phyloP scores from a whole-genome alignment of 2,329 filamentous ascomycete species.

The Orbilia oligospora region DNA sequence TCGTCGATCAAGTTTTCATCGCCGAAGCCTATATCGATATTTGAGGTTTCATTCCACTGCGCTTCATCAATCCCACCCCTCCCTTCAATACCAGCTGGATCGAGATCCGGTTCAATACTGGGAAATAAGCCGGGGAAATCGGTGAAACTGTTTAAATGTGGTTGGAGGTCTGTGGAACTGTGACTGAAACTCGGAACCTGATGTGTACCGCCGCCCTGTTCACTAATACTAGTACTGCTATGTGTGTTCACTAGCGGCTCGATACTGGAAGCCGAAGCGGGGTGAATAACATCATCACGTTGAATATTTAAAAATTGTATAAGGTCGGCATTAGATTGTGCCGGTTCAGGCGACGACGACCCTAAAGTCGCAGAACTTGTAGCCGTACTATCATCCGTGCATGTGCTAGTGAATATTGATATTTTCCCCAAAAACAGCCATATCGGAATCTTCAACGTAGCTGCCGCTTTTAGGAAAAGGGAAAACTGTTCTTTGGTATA shows the following conservation, averaged over 20 bases:
- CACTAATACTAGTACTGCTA: background rate
- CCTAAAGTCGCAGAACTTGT: constrained; percentile 1
- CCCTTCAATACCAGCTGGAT: background rate
- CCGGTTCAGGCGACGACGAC: background rate
- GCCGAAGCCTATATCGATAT: constrained; percentile 6
- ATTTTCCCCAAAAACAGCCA: background rate
- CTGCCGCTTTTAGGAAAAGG: constrained; percentile 2
- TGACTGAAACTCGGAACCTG: background rate
- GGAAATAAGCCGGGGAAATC: background rate
- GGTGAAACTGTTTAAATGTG: background rate
- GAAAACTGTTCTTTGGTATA: constrained; percentile 3
- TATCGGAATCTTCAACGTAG: background rate
- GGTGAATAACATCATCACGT: background rate
- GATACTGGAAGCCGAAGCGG: background rate
- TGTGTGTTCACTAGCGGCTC: background rate
- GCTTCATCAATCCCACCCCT: background rate
- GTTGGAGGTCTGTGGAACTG: background rate
- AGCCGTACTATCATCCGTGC: background rate
- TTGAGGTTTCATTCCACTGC: background rate
- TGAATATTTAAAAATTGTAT: background rate
- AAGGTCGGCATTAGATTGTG: background rate
- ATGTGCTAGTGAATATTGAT: constrained; percentile 1
- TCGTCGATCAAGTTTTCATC: background rate
- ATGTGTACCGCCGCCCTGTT: background rate
- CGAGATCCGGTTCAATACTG: background rate